Conservation (phyloP, 2,329 filamentous ascomycete species). For the Myriangium duriaei region DNA sequence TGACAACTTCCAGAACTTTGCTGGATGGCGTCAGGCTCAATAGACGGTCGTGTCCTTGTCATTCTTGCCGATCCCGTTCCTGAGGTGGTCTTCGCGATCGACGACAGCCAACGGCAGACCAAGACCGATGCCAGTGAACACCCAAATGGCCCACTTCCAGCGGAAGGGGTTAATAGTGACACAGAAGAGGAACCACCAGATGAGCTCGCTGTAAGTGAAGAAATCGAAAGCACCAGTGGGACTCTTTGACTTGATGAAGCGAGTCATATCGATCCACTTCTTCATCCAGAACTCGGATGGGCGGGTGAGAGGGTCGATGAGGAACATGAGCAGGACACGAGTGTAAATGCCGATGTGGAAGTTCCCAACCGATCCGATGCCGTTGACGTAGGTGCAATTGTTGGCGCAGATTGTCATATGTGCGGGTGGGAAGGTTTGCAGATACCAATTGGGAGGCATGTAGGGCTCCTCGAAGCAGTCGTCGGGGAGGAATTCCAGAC, state of each 20-base stretch:
- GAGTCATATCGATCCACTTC: constrained; percentile 76
- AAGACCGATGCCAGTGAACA: constrained; percentile 62
- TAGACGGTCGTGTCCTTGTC: constrained; percentile 6
- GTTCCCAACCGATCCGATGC: constrained; percentile 71
- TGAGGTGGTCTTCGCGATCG: constrained; percentile 48
- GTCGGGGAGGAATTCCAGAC: constrained; percentile 58
- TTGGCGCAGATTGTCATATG: constrained; percentile 65
- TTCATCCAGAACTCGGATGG: constrained; percentile 66
- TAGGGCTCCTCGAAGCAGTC: constrained; percentile 65
- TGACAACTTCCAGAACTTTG: no score
- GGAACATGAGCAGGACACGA: constrained; percentile 72
- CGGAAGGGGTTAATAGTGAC: constrained; percentile 68
- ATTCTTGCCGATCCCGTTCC: constrained; percentile 38
- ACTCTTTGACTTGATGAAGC: constrained; percentile 53
- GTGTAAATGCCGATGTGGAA: constrained; percentile 89
- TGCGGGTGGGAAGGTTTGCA: constrained; percentile 69
- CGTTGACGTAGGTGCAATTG: constrained; percentile 72
- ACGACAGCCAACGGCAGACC: constrained; percentile 55
- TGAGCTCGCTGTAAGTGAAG: constrained; percentile 72
- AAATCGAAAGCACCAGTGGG: constrained; percentile 75
- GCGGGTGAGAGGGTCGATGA: constrained; percentile 63
- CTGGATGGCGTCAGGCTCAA: no score
- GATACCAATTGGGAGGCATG: constrained; percentile 72
- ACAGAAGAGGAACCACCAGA: constrained; percentile 71
- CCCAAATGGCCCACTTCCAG: constrained; percentile 82